Evolutionary conservation across 1,139 yeast genomes (phyloP).

Genomic region (Taphrina communis): DNA sequence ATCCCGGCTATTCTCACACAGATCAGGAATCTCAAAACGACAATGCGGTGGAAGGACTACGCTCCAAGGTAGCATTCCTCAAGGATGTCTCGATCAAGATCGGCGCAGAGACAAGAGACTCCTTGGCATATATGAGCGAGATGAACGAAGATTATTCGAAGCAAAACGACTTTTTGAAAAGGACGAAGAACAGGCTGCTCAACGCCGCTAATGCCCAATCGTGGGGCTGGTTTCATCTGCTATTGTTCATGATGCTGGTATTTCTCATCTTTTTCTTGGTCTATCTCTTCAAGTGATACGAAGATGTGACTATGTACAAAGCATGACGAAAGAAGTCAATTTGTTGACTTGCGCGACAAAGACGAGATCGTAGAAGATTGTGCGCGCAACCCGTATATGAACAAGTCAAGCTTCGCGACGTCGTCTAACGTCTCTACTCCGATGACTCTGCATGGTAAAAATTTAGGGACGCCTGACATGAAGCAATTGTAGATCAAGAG

Average conservation of each 20-base stretch:
- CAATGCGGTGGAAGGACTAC: slow-evolving; percentile 72
- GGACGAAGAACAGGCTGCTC: slow-evolving; percentile 31
- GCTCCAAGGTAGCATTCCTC: slow-evolving; percentile 70
- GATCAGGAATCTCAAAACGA: slow-evolving; percentile 79
- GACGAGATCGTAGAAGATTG: no score
- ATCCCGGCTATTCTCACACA: slow-evolving; percentile 30
- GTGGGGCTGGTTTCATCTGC: slow-evolving; percentile 40
- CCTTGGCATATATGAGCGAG: slow-evolving; percentile 53
- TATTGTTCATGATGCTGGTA: slow-evolving; percentile 29
- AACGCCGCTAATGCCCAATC: slow-evolving; percentile 36
- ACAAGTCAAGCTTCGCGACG: no score
- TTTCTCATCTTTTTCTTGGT: slow-evolving; percentile 35
- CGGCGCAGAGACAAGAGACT: slow-evolving; percentile 84
- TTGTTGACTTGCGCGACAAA: no score
- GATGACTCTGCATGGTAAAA: no score
- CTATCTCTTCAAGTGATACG: slow-evolving; percentile 31
- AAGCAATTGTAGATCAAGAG: no score
- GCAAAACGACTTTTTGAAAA: slow-evolving; percentile 36
- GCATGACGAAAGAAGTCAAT: not conserved
- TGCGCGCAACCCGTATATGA: no score
- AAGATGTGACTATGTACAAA: not conserved
- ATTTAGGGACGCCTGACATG: no score
- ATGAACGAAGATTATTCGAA: slow-evolving; percentile 40
- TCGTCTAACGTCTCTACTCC: no score
- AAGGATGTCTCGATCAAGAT: slow-evolving; percentile 71